Evolutionary conservation across 306 rosid genomes (phyloP).

Genomic region (Vigna nakashimae): DNA sequence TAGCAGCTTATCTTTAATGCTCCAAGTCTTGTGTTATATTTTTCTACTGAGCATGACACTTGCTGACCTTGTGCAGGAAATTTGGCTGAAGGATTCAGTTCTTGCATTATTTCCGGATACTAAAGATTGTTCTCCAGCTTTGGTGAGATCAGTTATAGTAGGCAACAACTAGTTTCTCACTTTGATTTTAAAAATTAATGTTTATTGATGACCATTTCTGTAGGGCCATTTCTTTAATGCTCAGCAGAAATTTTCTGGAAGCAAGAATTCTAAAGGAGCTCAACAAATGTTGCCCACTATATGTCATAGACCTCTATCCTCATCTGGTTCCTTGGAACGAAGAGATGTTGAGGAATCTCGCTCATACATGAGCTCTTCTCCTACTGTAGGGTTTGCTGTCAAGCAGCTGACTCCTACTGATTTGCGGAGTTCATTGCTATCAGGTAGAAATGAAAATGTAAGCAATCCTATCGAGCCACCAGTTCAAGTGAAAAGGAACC

Average conservation of each 20-base stretch:
- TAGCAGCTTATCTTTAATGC: conserved; percentile 15
- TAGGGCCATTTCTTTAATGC: conserved; percentile 81
- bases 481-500: conserved; percentile 79
- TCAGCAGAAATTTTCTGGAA: conserved; percentile 64
- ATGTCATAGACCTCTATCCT: conserved; percentile 74
- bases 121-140: conserved; percentile 67
- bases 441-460: conserved; percentile 61
- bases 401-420: conserved; percentile 86
- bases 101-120: conserved; percentile 84
- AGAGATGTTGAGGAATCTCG: conserved; percentile 68
- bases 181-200: conserved; percentile 39
- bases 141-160: conserved; percentile 73
- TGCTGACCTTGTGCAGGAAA: conserved; percentile 80
- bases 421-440: conserved; percentile 67
- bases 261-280: conserved; percentile 58
- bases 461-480: conserved; percentile 54
- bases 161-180: conserved; percentile 26
- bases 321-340: conserved; percentile 63
- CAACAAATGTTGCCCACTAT: conserved; percentile 54
- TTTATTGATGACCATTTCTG: conserved; percentile 49
- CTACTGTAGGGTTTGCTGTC: conserved; percentile 73
- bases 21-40: conserved; percentile 41
- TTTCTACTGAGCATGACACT: too few species aligned
- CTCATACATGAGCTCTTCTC: conserved; percentile 66
- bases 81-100: conserved; percentile 88